phyloP scores from a whole-genome alignment of 495 filamentous ascomycete species.

The Evansstolkia leycettana region DNA sequence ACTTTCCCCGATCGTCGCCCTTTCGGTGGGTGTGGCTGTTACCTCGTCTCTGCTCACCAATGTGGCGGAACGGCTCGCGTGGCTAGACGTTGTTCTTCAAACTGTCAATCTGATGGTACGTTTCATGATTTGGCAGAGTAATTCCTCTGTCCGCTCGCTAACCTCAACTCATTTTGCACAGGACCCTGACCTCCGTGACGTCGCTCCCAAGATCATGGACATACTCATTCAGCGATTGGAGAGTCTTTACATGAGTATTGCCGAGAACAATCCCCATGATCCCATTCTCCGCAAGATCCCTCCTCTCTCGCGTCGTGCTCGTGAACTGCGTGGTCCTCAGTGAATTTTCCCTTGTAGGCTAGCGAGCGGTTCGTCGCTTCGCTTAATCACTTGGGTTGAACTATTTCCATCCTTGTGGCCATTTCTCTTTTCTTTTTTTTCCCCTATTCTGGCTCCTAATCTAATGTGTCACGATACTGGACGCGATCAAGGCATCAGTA shows the following conservation, averaged over 20 bases:
- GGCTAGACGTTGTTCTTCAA: constrained; percentile 63
- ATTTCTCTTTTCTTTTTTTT: neutral
- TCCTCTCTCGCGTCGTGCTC: constrained; percentile 38
- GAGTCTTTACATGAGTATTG: constrained; percentile 54
- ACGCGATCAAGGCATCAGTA: too few relatives aligned
- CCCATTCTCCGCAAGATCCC: constrained; percentile 51
- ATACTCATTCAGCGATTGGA: constrained; percentile 61
- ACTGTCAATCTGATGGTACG: constrained; percentile 38
- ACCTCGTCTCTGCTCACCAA: constrained; percentile 56
- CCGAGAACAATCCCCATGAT: constrained; percentile 47
- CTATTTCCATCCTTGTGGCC: too few relatives aligned
- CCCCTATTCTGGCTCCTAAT: neutral
- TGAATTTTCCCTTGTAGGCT: neutral
- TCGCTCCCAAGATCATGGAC: constrained; percentile 51
- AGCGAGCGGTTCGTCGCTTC: neutral
- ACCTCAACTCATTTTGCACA: constrained; percentile 13
- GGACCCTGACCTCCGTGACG: constrained; percentile 65
- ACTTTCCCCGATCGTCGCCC: constrained; percentile 62
- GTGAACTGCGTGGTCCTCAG: constrained; percentile 29
- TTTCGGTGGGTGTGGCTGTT: constrained; percentile 76
- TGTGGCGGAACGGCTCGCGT: constrained; percentile 54
- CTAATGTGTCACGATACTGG: neutral
- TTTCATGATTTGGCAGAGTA: too few relatives aligned
- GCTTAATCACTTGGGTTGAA: neutral
- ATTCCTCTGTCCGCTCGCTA: too few relatives aligned